phyloP scores from a whole-genome alignment of 768 basidiomycete genomes.

The Mycena rosella region DNA sequence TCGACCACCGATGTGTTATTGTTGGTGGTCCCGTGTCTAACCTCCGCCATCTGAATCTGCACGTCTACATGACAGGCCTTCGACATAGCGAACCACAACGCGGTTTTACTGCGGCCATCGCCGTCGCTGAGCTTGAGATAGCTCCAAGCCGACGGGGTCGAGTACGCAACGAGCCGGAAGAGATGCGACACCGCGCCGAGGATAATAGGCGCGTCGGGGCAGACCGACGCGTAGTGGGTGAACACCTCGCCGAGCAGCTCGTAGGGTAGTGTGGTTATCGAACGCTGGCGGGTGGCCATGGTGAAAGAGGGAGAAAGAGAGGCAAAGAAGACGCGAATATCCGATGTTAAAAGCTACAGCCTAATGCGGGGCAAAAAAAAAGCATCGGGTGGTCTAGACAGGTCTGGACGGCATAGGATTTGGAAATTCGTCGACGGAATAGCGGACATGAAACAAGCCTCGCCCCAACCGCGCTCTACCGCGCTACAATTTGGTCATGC shows the following conservation, averaged over 20 bases:
- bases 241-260: slow-evolving; percentile 54
- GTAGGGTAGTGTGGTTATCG: slow-evolving; percentile 41
- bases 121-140: slow-evolving; percentile 40
- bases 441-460: not conserved
- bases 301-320: not conserved
- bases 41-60: slow-evolving; percentile 33
- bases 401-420: slow-evolving; percentile 3
- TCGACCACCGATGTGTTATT: not conserved
- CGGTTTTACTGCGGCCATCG: slow-evolving; percentile 42
- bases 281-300: not conserved
- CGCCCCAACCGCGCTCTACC: not conserved
- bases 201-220: slow-evolving; percentile 50
- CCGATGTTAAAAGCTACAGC: slow-evolving; percentile 10
- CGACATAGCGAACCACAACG: slow-evolving; percentile 47
- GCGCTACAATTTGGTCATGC: not conserved
- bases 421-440: slow-evolving; percentile 7
- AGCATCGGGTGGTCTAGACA: too few species aligned
- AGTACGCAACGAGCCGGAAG: slow-evolving; percentile 44
- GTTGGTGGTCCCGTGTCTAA: slow-evolving; percentile 3
- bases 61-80: slow-evolving; percentile 43
- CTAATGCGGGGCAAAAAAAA: not conserved
- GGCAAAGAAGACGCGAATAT: not conserved
- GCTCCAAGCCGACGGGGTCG: slow-evolving; percentile 49
- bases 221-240: slow-evolving; percentile 40
- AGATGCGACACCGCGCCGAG: slow-evolving; percentile 46